phyloP scores from a whole-genome alignment of 805 yeast genomes.

The Teunomyces kruisii region DNA sequence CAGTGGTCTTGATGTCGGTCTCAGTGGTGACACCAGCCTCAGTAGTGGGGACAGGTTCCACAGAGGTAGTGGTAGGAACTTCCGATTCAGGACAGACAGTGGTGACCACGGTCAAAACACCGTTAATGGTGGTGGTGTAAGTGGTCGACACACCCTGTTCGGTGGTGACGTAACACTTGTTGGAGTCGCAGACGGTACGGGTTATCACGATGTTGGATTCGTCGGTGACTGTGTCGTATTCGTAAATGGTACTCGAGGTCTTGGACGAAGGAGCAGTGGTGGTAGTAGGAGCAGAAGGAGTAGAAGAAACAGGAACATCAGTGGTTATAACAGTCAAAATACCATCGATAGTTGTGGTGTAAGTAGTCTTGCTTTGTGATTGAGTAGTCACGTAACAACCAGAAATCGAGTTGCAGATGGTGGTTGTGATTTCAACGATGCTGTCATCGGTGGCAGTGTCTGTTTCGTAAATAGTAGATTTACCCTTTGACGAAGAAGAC shows the following conservation, averaged over 20 bases:
- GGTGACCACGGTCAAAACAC: conserved; percentile 28
- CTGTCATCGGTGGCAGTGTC: conserved; percentile 24
- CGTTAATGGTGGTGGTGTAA: conserved; percentile 37
- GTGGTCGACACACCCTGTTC: conserved; percentile 31
- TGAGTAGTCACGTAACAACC: conserved; percentile 37
- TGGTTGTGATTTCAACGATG: conserved; percentile 20
- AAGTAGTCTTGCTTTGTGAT: conserved; percentile 29
- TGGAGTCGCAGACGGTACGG: conserved; percentile 28
- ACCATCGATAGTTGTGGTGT: conserved; percentile 39
- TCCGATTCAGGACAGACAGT: conserved; percentile 16
- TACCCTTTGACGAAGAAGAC: conserved; percentile 6
- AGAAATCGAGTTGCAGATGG: conserved; percentile 30
- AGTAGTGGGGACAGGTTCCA: conserved; percentile 1
- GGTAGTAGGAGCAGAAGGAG: conserved; percentile 1
- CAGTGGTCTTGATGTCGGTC: conserved; percentile 18
- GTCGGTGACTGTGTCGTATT: conserved; percentile 11
- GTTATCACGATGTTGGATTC: conserved; percentile 21
- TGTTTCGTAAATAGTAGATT: conserved; percentile 19
- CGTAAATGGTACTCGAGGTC: conserved; percentile 1
- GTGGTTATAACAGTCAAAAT: conserved; percentile 38
- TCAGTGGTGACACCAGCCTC: background rate
- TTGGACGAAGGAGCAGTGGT: background rate
- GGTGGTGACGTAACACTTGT: conserved; percentile 28
- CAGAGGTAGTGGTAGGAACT: conserved; percentile 1
- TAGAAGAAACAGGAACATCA: conserved; percentile 22